phyloP scores from a whole-genome alignment of 129 eudicot species.

The Flaveria brownii region DNA sequence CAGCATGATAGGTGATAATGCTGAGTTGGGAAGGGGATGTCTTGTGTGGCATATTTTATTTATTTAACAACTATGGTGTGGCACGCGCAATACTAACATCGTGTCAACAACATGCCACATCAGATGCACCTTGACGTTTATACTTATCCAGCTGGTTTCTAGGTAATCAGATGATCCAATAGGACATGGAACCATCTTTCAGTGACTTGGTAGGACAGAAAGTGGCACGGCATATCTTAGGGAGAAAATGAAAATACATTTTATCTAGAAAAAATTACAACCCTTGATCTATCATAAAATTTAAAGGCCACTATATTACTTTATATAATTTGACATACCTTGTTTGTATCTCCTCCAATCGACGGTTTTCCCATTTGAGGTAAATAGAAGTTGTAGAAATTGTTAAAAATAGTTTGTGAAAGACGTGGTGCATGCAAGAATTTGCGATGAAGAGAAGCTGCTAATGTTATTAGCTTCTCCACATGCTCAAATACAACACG shows the following conservation, averaged over 20 bases:
- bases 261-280: not conserved
- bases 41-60: not conserved
- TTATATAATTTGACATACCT: constrained; percentile 42
- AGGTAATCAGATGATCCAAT: not conserved
- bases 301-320: not conserved
- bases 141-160: not conserved
- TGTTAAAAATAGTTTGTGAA: constrained; percentile 59
- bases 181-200: not conserved
- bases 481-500: constrained; percentile 71
- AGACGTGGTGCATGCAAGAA: constrained; percentile 76
- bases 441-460: constrained; percentile 85
- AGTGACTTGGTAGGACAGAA: not conserved
- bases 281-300: not conserved
- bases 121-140: not conserved
- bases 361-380: constrained; percentile 70
- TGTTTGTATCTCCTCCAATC: constrained; percentile 33
- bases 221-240: not conserved
- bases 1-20: not conserved
- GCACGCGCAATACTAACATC: not conserved
- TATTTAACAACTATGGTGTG: not conserved
- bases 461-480: constrained; percentile 58
- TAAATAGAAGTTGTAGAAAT: constrained; percentile 57
- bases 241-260: not conserved
- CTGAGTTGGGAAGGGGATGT: not conserved
- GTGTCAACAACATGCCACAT: not conserved